Conservation (phyloP, 2,329 filamentous ascomycete species). For the Arachnomyces sp. region DNA sequence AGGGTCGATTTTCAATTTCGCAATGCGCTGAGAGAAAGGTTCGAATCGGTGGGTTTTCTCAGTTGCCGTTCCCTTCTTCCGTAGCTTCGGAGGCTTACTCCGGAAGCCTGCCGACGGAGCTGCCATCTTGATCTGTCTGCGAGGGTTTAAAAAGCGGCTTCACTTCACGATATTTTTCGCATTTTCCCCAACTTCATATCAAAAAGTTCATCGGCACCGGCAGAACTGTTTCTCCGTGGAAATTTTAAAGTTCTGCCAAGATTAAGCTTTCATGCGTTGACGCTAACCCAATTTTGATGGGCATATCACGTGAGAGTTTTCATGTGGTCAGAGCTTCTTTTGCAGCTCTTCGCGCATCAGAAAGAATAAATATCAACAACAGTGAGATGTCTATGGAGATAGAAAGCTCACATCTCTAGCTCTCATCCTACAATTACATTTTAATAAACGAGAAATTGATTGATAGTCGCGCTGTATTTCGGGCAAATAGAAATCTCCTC, state of each 20-base stretch:
- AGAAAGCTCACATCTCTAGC: too few relatives aligned
- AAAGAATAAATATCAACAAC: too few relatives aligned
- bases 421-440: too few relatives aligned
- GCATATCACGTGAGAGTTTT: constrained; percentile 16
- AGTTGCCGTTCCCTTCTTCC: constrained; percentile 62
- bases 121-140: constrained; percentile 29
- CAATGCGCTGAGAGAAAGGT: constrained; percentile 80
- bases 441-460: too few relatives aligned
- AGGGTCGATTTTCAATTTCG: constrained; percentile 87
- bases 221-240: constrained; percentile 24
- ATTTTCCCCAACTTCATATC: constrained; percentile 15
- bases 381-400: too few relatives aligned
- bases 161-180: constrained; percentile 9
- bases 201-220: constrained; percentile 32
- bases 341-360: too few relatives aligned
- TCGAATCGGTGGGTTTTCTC: constrained; percentile 84
- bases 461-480: too few relatives aligned
- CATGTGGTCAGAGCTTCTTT: too few relatives aligned
- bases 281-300: constrained; percentile 5
- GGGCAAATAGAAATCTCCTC: too few relatives aligned
- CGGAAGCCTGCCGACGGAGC: constrained; percentile 57
- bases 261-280: too few relatives aligned
- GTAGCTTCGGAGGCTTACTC: constrained; percentile 57
- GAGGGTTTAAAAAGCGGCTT: constrained; percentile 19
- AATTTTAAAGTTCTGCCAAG: constrained; percentile 14